Evolutionary conservation across 768 basidiomycete species (phyloP).

Genomic region (Lactarius trivialis): DNA sequence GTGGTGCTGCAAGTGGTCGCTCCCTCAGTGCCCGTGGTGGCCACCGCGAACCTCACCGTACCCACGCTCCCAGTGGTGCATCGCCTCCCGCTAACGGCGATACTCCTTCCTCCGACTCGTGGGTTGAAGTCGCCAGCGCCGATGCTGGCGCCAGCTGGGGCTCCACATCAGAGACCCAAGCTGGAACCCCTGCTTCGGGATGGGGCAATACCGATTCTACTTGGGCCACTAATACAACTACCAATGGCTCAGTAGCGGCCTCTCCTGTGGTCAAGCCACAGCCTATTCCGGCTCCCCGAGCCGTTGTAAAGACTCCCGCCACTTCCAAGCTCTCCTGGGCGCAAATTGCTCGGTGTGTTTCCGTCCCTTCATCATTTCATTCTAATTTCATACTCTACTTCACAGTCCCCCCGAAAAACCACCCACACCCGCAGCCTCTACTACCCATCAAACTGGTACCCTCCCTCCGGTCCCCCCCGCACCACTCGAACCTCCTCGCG

Average conservation of each 20-base stretch:
- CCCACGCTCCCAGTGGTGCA: constrained; percentile 35
- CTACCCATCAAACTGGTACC: constrained; percentile 26
- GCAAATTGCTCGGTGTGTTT: constrained; percentile 65
- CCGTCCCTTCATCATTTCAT: neutral
- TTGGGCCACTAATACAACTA: constrained; percentile 27
- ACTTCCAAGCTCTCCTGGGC: constrained; percentile 83
- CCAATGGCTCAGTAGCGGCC: constrained; percentile 27
- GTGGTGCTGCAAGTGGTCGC: constrained; percentile 38
- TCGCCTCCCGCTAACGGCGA: constrained; percentile 18
- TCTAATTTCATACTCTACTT: constrained; percentile 12
- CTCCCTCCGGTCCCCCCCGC: constrained; percentile 24
- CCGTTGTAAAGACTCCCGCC: constrained; percentile 51
- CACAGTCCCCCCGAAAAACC: constrained; percentile 62
- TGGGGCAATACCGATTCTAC: constrained; percentile 28
- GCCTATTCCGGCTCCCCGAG: constrained; percentile 23
- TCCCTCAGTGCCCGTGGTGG: constrained; percentile 43
- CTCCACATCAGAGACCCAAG: constrained; percentile 26
- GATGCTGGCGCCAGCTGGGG: constrained; percentile 17
- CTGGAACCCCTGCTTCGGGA: constrained; percentile 28
- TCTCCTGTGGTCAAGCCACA: constrained; percentile 32
- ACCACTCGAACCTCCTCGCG: constrained; percentile 20
- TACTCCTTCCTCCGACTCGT: constrained; percentile 26
- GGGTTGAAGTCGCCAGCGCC: constrained; percentile 29
- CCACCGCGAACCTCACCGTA: constrained; percentile 34
- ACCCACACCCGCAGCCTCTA: constrained; percentile 35